A percentile compares a stretch with the other conserved stretches of the same genome.
phyloP scores from a whole-genome alignment of 73 alveolate genomes.

The Durusdinium trenchii region DNA sequence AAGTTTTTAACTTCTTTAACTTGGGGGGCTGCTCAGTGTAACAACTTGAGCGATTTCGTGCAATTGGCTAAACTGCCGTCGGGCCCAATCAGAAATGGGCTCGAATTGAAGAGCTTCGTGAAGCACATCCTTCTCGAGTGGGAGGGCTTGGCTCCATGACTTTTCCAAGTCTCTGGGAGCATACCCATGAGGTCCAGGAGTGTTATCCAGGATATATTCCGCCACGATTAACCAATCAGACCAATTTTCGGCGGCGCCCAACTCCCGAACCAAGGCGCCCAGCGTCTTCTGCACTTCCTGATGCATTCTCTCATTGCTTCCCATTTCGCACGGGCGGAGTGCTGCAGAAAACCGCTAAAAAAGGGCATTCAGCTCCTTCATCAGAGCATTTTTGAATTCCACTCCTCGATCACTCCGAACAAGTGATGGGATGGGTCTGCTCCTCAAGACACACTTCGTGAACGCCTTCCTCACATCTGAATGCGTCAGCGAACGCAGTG shows the following conservation, averaged over 20 bases:
- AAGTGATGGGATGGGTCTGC: neutral
- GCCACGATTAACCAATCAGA: neutral
- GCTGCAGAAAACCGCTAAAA: neutral
- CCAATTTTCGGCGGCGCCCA: neutral
- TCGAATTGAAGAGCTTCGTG: neutral
- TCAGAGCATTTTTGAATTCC: neutral
- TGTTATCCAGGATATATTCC: neutral
- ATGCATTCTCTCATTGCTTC: neutral
- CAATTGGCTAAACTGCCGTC: neutral
- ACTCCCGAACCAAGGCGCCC: neutral
- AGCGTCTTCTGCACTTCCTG: neutral
- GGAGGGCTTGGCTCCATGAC: neutral
- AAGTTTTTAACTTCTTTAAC: no score
- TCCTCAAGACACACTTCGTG: neutral
- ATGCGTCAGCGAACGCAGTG: neutral
- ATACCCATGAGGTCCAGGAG: constrained; percentile 2
- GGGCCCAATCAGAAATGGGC: neutral
- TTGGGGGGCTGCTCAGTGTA: no score
- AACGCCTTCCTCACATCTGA: neutral
- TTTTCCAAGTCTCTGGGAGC: neutral
- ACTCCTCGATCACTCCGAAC: neutral
- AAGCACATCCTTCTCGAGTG: neutral
- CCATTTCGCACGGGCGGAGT: constrained; percentile 16
- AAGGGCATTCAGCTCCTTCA: neutral
- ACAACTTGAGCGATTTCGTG: neutral